These are phyloP conservation scores for Lobosporangium transversale DNA, from an alignment of 192 early-diverging fungal genomes.

Conservation along the genomic window DNA sequence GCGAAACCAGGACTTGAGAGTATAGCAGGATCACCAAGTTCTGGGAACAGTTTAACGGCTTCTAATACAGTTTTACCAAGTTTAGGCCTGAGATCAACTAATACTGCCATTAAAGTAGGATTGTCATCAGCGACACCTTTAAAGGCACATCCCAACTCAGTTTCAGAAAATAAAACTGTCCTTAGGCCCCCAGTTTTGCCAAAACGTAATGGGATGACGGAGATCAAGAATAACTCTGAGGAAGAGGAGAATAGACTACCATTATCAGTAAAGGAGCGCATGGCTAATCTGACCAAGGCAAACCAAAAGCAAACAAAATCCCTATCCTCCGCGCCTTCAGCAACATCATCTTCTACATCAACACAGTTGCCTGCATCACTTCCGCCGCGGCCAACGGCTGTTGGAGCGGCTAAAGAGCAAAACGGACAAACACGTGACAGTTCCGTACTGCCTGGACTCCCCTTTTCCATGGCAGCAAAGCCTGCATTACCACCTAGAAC, in stretches of 20 bases:
- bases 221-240: background rate
- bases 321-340: background rate
- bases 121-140: no score
- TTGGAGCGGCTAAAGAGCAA: background rate
- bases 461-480: conserved; percentile 37
- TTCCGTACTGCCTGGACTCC: conserved; percentile 15
- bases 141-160: no score
- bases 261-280: conserved; percentile 34
- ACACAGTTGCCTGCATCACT: conserved; percentile 8
- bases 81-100: conserved; percentile 14
- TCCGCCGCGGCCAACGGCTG: conserved; percentile 13
- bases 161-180: background rate
- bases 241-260: background rate
- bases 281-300: conserved; percentile 32
- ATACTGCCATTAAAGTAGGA: no score
- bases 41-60: conserved; percentile 5
- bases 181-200: conserved; percentile 33
- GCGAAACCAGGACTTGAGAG: background rate
- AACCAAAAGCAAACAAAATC: conserved; percentile 8
- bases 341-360: conserved; percentile 7
- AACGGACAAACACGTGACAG: background rate
- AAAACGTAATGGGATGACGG: conserved; percentile 21
- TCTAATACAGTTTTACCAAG: conserved; percentile 18
- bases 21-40: background rate
- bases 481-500: conserved; percentile 25